A percentile compares a stretch with the other conserved stretches of the same genome.
phyloP scores from a whole-genome alignment of 2,329 filamentous ascomycete genomes.

The Beauveria brongniartii region DNA sequence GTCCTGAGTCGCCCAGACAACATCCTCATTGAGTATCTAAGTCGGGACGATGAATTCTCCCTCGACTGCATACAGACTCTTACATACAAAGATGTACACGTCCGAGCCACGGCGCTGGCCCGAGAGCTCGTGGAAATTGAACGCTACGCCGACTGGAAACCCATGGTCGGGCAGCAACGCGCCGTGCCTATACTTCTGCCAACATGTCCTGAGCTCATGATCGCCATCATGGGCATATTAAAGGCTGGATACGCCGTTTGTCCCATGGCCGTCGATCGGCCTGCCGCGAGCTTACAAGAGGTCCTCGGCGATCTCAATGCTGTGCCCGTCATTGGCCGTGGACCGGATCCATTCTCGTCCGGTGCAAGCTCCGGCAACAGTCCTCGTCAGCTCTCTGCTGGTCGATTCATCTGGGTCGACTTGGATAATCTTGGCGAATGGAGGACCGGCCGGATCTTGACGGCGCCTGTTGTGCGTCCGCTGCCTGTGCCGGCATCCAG shows the following conservation, averaged over 20 bases:
- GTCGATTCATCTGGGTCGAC: conserved; percentile 4
- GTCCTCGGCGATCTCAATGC: not conserved
- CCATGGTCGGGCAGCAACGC: conserved; percentile 1
- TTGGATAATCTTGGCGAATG: not conserved
- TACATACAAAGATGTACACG: not conserved
- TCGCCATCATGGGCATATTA: conserved; percentile 13
- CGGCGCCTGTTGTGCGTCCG: not conserved
- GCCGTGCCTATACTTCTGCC: conserved; percentile 8
- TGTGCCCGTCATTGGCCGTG: conserved; percentile 10
- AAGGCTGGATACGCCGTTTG: conserved; percentile 2
- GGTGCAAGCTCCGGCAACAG: not conserved
- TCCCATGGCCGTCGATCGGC: not conserved
- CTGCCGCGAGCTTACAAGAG: not conserved
- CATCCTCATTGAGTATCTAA: not conserved
- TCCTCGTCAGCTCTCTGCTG: conserved; percentile 17
- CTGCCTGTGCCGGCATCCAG: conserved; percentile 16
- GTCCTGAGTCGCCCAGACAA: not conserved
- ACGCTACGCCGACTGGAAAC: conserved; percentile 2
- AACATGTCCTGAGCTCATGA: conserved; percentile 1
- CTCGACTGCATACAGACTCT: not conserved
- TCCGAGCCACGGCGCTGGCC: not conserved
- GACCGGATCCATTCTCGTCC: conserved; percentile 11
- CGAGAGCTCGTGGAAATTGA: not conserved
- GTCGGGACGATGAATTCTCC: not conserved
- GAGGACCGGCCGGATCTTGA: not conserved